phyloP scores from a whole-genome alignment of 2,329 filamentous ascomycete genomes.

The Venturia pyrina region DNA sequence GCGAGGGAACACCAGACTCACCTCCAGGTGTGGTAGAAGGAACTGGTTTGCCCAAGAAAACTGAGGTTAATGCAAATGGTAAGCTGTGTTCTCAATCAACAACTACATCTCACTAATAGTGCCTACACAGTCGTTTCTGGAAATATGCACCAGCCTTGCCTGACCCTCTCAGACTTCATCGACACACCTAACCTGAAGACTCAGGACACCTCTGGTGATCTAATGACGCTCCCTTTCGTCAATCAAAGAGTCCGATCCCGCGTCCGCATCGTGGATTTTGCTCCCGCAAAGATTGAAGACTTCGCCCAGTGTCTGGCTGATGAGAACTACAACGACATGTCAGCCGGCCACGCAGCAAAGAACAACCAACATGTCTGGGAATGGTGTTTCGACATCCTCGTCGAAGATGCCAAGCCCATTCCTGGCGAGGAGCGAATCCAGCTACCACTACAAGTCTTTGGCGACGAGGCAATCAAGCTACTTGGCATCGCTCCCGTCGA shows the following conservation, averaged over 20 bases:
- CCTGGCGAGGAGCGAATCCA: conserved; percentile 18
- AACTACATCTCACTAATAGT: background rate
- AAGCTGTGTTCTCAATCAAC: conserved; percentile 16
- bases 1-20: conserved; percentile 11
- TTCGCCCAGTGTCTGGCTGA: conserved; percentile 48
- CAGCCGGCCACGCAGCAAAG: conserved; percentile 29
- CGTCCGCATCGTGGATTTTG: conserved; percentile 75
- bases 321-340: conserved; percentile 32
- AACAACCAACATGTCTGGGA: conserved; percentile 48
- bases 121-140: conserved; percentile 35
- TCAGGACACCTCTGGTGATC: conserved; percentile 33
- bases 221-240: conserved; percentile 55
- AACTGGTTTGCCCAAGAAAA: background rate
- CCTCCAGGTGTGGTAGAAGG: background rate
- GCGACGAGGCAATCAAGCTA: conserved; percentile 44
- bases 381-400: conserved; percentile 71
- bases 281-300: conserved; percentile 57
- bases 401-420: conserved; percentile 54
- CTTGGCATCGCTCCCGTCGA: conserved; percentile 44
- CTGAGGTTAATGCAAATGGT: conserved; percentile 31
- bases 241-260: conserved; percentile 60
- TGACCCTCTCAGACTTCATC: conserved; percentile 39
- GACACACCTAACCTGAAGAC: conserved; percentile 36
- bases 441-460: conserved; percentile 51
- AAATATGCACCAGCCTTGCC: conserved; percentile 31